Evolutionary conservation across 768 basidiomycete genomes (phyloP).

Genomic region (Hypsizygus marmoreus): DNA sequence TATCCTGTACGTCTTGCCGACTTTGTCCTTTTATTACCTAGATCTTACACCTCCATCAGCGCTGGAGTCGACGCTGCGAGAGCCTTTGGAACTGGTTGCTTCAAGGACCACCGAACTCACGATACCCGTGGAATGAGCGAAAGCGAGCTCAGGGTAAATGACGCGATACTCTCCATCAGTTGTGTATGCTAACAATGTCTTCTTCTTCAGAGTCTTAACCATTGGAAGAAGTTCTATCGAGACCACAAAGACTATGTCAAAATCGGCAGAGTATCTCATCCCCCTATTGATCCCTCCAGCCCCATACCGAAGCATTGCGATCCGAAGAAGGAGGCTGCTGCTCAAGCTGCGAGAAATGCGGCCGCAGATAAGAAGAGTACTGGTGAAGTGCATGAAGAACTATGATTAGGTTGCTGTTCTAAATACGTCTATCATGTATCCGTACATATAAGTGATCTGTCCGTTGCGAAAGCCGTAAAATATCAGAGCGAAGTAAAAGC

Average conservation of each 20-base stretch:
- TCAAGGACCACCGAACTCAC: conserved; percentile 87
- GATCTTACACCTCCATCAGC: conserved; percentile 35
- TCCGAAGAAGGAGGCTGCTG: conserved; percentile 51
- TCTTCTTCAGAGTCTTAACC: conserved; percentile 59
- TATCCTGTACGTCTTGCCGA: conserved; percentile 51
- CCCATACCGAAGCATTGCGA: conserved; percentile 79
- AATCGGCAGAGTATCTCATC: conserved; percentile 76
- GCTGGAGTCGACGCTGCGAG: conserved; percentile 89
- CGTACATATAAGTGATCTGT: conserved; percentile 2
- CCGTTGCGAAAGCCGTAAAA: background rate
- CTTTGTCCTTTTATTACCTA: conserved; percentile 15
- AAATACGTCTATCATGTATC: conserved; percentile 13
- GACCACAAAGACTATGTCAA: conserved; percentile 79
- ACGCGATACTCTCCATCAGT: background rate
- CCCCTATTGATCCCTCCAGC: conserved; percentile 72
- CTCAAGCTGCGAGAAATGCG: conserved; percentile 29
- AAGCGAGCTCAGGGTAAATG: conserved; percentile 66
- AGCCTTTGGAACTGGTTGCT: conserved; percentile 93
- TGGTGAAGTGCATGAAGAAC: conserved; percentile 35
- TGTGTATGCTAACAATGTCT: background rate
- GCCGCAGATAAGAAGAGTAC: conserved; percentile 23
- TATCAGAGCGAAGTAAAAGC: too few relatives aligned
- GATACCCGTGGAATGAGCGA: conserved; percentile 83
- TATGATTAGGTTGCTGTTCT: conserved; percentile 26
- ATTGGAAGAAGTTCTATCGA: conserved; percentile 91